phyloP scores from a whole-genome alignment of 495 filamentous ascomycete genomes.

The Hypoxylon fragiforme region DNA sequence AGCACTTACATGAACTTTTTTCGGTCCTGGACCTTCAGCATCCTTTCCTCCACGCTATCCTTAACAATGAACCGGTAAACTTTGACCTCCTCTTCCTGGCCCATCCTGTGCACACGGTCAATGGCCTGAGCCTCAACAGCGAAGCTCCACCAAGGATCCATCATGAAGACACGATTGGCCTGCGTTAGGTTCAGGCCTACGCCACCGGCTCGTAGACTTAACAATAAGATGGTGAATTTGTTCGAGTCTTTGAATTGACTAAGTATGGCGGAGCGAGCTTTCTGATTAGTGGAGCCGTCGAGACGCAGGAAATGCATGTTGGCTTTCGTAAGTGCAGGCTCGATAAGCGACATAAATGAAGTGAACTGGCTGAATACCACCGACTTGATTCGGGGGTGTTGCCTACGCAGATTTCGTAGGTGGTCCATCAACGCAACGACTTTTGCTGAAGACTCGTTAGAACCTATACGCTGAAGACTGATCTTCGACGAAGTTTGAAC shows the following conservation, averaged over 20 bases:
- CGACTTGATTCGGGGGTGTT: constrained; percentile 72
- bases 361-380: constrained; percentile 98
- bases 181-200: constrained; percentile 91
- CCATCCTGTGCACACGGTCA: constrained; percentile 98
- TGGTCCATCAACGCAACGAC: constrained; percentile 76
- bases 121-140: constrained; percentile 97
- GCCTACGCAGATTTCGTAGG: constrained; percentile 65
- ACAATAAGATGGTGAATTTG: constrained; percentile 66
- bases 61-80: constrained; percentile 86
- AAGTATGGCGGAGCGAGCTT: constrained; percentile 75
- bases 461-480: constrained; percentile 76
- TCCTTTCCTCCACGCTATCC: constrained; percentile 90
- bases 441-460: constrained; percentile 78
- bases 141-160: constrained; percentile 99
- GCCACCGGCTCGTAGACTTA: constrained; percentile 87
- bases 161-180: constrained; percentile 90
- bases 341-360: constrained; percentile 89
- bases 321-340: constrained; percentile 69
- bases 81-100: constrained; percentile 81
- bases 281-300: constrained; percentile 88
- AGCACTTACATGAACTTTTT: constrained; percentile 88
- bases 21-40: constrained; percentile 90
- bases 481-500: constrained; percentile 61
- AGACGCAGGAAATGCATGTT: constrained; percentile 82
- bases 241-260: constrained; percentile 63